A percentile compares a stretch with the other conserved stretches of the same genome.
Evolutionary conservation across 83 land plant species (phyloP).

Genomic region (Picea abies): DNA sequence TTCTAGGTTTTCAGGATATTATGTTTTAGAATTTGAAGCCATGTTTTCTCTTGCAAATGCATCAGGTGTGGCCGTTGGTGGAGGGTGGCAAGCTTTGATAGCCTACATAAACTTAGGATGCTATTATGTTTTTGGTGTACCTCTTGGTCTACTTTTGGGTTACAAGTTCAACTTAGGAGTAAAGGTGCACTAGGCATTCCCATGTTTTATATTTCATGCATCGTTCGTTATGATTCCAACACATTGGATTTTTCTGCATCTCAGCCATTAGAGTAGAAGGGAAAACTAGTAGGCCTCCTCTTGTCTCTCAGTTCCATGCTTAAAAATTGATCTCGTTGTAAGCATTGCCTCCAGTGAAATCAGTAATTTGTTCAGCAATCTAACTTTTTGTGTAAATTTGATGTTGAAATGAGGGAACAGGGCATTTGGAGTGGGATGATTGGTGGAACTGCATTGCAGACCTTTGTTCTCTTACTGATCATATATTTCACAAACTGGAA

Average conservation of each 20-base stretch:
- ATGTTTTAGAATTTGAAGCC: too few species aligned
- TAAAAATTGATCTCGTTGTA: too few species aligned
- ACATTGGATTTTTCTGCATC: too few species aligned
- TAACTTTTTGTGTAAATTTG: neutral
- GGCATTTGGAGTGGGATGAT: slow-evolving; percentile 69
- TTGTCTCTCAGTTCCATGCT: too few species aligned
- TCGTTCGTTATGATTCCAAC: neutral
- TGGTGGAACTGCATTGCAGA: slow-evolving; percentile 54
- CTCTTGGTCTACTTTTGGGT: slow-evolving; percentile 53
- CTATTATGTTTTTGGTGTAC: slow-evolving; percentile 58
- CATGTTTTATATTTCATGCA: too few species aligned
- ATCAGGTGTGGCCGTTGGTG: slow-evolving; percentile 59
- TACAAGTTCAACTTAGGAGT: slow-evolving; percentile 36
- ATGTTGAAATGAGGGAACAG: slow-evolving; percentile 16
- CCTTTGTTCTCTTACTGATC: slow-evolving; percentile 37
- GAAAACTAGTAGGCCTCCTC: too few species aligned
- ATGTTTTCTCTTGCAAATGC: neutral
- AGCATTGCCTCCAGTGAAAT: too few species aligned
- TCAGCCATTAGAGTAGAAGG: too few species aligned
- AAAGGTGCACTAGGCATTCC: slow-evolving; percentile 21
- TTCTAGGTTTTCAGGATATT: too few species aligned
- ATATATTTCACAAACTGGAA: slow-evolving; percentile 53
- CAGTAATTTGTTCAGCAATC: too few species aligned
- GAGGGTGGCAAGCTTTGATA: slow-evolving; percentile 64
- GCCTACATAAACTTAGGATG: slow-evolving; percentile 60